Percentiles rank a stretch among this genome's conserved stretches.
phyloP scores from a whole-genome alignment of 108 stramenopile species.

The Nannochloropsis salina region DNA sequence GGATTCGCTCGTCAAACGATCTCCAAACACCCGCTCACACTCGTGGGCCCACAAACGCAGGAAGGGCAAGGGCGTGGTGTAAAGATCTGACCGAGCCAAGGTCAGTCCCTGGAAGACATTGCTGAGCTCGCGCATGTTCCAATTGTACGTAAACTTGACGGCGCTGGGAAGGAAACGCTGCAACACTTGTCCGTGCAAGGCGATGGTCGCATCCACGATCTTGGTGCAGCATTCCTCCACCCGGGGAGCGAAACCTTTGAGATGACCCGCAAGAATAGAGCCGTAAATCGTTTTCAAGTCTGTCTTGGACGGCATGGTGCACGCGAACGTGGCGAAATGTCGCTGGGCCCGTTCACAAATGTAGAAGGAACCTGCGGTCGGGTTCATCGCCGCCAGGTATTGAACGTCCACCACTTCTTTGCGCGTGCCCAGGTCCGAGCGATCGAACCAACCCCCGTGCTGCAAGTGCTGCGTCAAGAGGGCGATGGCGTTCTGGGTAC shows the following conservation, averaged over 20 bases:
- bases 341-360: conserved; percentile 78
- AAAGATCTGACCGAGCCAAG: conserved; percentile 59
- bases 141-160: conserved; percentile 79
- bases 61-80: conserved; percentile 57
- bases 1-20: conserved; percentile 63
- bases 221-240: conserved; percentile 58
- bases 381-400: conserved; percentile 80
- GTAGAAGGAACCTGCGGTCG: conserved; percentile 74
- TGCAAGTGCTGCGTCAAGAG: conserved; percentile 76
- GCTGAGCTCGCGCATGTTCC: conserved; percentile 81
- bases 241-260: conserved; percentile 57
- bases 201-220: conserved; percentile 69
- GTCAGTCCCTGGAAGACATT: conserved; percentile 73
- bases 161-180: conserved; percentile 75
- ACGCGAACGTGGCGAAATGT: conserved; percentile 73
- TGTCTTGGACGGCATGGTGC: conserved; percentile 64
- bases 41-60: conserved; percentile 71
- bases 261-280: conserved; percentile 68
- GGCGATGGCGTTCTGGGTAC: conserved; percentile 80
- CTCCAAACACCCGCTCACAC: conserved; percentile 68
- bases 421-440: conserved; percentile 69
- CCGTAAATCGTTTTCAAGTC: conserved; percentile 72
- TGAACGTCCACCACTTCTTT: conserved; percentile 79
- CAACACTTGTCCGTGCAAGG: conserved; percentile 63
- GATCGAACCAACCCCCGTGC: conserved; percentile 75